Base-by-base conservation (phyloP, 805 yeast genomes). In the Candida mattraensis region DNA sequence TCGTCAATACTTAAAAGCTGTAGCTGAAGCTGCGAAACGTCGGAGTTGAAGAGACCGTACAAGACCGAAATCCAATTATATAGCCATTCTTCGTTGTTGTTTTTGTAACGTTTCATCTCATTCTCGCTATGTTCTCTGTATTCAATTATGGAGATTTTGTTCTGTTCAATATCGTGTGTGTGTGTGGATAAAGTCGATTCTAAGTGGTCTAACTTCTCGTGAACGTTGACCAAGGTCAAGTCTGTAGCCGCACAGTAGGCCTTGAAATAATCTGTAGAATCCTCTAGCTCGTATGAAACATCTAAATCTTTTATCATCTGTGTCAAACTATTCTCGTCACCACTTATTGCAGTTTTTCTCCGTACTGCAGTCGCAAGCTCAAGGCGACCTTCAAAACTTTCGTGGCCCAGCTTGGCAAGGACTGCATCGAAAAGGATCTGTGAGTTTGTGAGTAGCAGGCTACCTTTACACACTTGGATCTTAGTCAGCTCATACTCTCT, bases 61-160 rank as follows among this genome's bases (percentile, higher is more conserved):
- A 57, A 36, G 3, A 49, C 50, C 0, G 62, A 54, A 22, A 56
- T 45, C 61, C 62, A 58, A n/a, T 44, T 44, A 19, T 40, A 52
- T 3, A 54, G 24, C 54, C 52, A 50, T 19, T 44, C 41, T 14
- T 53, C 54, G 34, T 45, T 48, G 10, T 30, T 29, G 17, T 23
- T 12, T 16, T 46, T 40, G 19, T 42, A 28, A 7, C 37, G 30
- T 3, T 28, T 15, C 6, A 53, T 24, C 17, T 50, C 47, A 4
- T 39, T 38, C 15, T 14, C 22, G 6, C 51, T 30, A 9, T 12
- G 20, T 15, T 24, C 18, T 20, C 30, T 42, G 13, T 44, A 21
- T 7, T 35, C 41, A 26, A 35, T 35, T 4, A 48, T 40, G 10
- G 30, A 28, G 8, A 21, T 35, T 19, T 24, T 12, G 22, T 40